Conservation (phyloP, 331 rosid species). For the Cydonia oblonga region DNA sequence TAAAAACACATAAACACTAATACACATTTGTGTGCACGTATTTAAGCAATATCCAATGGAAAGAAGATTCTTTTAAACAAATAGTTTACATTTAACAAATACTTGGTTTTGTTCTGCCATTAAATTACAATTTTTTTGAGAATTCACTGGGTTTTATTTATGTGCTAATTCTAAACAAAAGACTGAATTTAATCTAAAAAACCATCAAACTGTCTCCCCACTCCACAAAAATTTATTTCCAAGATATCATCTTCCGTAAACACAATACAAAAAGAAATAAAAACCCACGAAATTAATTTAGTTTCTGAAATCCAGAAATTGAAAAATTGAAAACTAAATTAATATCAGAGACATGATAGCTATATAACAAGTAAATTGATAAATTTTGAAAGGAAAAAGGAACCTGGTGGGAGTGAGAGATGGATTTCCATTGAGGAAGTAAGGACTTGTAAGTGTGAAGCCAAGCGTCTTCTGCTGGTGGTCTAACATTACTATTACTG, state of each 20-base stretch:
- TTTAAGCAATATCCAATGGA: neutral
- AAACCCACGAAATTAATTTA: neutral
- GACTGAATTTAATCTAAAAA: neutral
- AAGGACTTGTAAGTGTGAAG: constrained; percentile 39
- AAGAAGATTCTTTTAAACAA: neutral
- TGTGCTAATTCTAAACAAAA: neutral
- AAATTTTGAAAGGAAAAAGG: neutral
- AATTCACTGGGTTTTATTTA: neutral
- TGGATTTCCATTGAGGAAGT: constrained; percentile 63
- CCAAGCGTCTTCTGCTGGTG: constrained; percentile 76
- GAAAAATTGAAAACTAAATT: neutral
- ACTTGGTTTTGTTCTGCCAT: neutral
- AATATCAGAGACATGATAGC: neutral
- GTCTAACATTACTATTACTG: constrained; percentile 10
- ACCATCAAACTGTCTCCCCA: neutral
- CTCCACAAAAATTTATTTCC: neutral
- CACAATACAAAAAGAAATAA: neutral
- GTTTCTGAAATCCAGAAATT: neutral
- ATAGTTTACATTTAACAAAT: neutral
- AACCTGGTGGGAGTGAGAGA: constrained; percentile 58
- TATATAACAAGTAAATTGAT: neutral
- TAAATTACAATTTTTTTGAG: neutral
- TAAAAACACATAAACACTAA: neutral
- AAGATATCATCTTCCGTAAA: neutral
- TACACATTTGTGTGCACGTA: neutral